Conservation (phyloP, 176 grass and related monocot genomes). For the Canna indica region DNA sequence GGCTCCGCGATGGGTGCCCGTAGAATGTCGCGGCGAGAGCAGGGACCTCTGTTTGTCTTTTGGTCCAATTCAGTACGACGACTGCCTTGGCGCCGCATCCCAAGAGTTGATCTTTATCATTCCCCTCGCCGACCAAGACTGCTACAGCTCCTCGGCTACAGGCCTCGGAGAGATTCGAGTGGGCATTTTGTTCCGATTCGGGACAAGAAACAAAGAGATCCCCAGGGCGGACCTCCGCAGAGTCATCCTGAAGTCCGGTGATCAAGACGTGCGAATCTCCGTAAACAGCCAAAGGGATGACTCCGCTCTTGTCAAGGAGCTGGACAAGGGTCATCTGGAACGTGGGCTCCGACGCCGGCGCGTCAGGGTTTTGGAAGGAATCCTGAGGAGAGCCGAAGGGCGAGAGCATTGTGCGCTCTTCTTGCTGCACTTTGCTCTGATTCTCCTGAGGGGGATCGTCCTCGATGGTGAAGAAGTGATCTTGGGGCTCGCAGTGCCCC, state of each 20-base stretch:
- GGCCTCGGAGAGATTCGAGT: constrained; percentile 41
- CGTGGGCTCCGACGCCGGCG: constrained; percentile 31
- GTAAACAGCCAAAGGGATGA: constrained; percentile 60
- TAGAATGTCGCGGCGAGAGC: constrained; percentile 59
- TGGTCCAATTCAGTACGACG: constrained; percentile 69
- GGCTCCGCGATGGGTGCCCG: constrained; percentile 43
- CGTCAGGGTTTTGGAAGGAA: constrained; percentile 34
- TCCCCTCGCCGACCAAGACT: constrained; percentile 55
- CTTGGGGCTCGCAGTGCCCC: no score
- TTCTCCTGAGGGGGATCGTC: background rate
- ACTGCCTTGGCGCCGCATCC: constrained; percentile 63
- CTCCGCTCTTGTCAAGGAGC: constrained; percentile 81
- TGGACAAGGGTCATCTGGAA: constrained; percentile 83
- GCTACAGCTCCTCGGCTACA: constrained; percentile 70
- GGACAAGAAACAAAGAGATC: constrained; percentile 53
- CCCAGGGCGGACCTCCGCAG: constrained; percentile 42
- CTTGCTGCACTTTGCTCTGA: background rate
- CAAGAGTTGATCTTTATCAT: constrained; percentile 51
- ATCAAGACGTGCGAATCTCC: constrained; percentile 67
- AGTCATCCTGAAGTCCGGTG: constrained; percentile 52
- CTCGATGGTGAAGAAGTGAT: no score
- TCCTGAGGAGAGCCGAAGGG: constrained; percentile 32
- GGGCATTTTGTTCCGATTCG: constrained; percentile 24
- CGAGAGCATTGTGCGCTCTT: constrained; percentile 7
- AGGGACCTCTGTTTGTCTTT: constrained; percentile 22